Evolutionary conservation across 2,329 filamentous ascomycete genomes (phyloP).

Genomic region (Penicillium crustosum): DNA sequence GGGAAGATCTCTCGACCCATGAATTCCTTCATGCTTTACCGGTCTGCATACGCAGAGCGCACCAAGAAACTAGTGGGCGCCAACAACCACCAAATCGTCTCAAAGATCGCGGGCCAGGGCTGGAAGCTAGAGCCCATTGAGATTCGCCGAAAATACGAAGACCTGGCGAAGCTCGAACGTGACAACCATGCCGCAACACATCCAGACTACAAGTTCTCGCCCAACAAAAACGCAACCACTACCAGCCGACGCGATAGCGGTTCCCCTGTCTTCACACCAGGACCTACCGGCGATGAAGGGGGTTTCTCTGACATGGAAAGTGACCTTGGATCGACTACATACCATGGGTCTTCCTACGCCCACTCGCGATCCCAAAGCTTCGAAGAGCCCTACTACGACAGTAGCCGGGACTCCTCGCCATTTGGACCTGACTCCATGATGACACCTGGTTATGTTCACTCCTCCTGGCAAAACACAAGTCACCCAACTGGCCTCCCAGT

Average conservation of each 20-base stretch:
- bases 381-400: constrained; percentile 29
- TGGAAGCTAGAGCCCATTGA: constrained; percentile 79
- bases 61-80: constrained; percentile 78
- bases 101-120: constrained; percentile 78
- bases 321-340: constrained; percentile 12
- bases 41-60: constrained; percentile 84
- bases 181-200: constrained; percentile 82
- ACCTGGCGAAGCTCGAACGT: constrained; percentile 76
- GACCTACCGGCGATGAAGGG: constrained; percentile 6
- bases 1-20: constrained; percentile 87
- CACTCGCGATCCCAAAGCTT: constrained; percentile 28
- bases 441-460: constrained; percentile 39
- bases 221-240: constrained; percentile 64
- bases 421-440: constrained; percentile 28
- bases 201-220: constrained; percentile 91
- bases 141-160: constrained; percentile 72
- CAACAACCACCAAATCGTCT: constrained; percentile 93
- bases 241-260: constrained; percentile 23
- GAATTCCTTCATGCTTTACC: constrained; percentile 98
- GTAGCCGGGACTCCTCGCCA: constrained; percentile 39
- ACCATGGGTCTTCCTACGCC: constrained; percentile 16
- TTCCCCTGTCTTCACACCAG: neutral
- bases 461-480: constrained; percentile 51
- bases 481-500: constrained; percentile 56
- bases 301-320: constrained; percentile 40